A percentile compares a stretch with the other conserved stretches of the same genome.
Conservation (phyloP, 768 basidiomycete species). For the Lanmaoa rubissima region DNA sequence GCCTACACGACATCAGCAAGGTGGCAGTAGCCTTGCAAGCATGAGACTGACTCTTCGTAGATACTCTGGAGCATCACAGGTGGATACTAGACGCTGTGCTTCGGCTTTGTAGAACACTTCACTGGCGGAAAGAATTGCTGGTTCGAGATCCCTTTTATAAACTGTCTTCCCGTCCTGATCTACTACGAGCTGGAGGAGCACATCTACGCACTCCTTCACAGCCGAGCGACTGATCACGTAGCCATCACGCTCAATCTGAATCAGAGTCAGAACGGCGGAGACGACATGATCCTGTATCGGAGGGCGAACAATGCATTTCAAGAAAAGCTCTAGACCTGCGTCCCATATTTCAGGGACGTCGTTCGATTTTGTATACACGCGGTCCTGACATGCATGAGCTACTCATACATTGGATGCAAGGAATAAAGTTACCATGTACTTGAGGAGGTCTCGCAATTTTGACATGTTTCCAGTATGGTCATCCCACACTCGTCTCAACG, state of each 20-base stretch:
- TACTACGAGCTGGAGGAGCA: slow-evolving; percentile 67
- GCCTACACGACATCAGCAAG: slow-evolving; percentile 47
- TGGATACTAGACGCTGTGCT: slow-evolving; percentile 63
- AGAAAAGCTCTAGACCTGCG: slow-evolving; percentile 79
- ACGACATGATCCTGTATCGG: slow-evolving; percentile 85
- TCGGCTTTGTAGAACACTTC: slow-evolving; percentile 77
- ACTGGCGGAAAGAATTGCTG: slow-evolving; percentile 74
- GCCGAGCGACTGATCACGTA: slow-evolving; percentile 89
- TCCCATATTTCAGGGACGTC: slow-evolving; percentile 78
- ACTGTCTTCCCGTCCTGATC: slow-evolving; percentile 53
- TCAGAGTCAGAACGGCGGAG: slow-evolving; percentile 78
- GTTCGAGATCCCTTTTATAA: slow-evolving; percentile 85
- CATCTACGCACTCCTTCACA: slow-evolving; percentile 84
- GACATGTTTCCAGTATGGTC: slow-evolving; percentile 89
- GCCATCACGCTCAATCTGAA: slow-evolving; percentile 90
- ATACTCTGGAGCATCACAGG: slow-evolving; percentile 81
- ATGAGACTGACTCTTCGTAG: slow-evolving; percentile 61
- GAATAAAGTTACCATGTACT: slow-evolving; percentile 79
- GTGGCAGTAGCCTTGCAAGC: background rate
- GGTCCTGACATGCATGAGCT: slow-evolving; percentile 61
- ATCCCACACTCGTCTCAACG: slow-evolving; percentile 84
- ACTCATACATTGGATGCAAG: background rate
- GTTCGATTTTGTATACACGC: slow-evolving; percentile 76
- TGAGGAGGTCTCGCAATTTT: slow-evolving; percentile 85
- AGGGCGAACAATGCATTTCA: slow-evolving; percentile 72